A percentile compares a stretch with the other conserved stretches of the same genome.
phyloP scores from a whole-genome alignment of 495 filamentous ascomycete species.

The Aspergillus cristatus region DNA sequence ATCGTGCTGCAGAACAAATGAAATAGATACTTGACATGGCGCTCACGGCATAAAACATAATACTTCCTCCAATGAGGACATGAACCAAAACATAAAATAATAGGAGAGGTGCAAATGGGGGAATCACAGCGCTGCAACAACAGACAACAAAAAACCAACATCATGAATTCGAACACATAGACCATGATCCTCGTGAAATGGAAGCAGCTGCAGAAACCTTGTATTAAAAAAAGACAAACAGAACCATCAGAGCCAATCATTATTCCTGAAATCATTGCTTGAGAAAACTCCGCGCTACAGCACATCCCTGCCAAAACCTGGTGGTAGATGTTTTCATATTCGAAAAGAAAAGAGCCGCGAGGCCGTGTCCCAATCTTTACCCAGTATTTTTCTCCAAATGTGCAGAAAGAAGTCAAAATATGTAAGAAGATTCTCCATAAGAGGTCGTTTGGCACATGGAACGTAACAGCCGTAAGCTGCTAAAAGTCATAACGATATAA shows the following conservation, averaged over 20 bases:
- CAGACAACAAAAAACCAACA: slow-evolving; percentile 1
- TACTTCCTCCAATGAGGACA: background rate
- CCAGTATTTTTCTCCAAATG: slow-evolving; percentile 13
- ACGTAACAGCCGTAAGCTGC: too few relatives aligned
- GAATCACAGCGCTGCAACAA: slow-evolving; percentile 7
- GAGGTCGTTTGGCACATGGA: too few relatives aligned
- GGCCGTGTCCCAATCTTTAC: slow-evolving; percentile 33
- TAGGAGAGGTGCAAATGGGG: slow-evolving; percentile 2
- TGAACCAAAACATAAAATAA: slow-evolving; percentile 1
- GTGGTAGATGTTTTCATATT: slow-evolving; percentile 1
- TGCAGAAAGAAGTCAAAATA: slow-evolving; percentile 1
- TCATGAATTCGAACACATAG: slow-evolving; percentile 4
- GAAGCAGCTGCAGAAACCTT: background rate
- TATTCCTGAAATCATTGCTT: slow-evolving; percentile 1
- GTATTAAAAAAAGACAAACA: slow-evolving; percentile 1
- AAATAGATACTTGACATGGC: background rate
- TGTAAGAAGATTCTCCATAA: too few relatives aligned
- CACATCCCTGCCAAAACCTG: slow-evolving; percentile 9
- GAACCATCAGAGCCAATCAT: background rate
- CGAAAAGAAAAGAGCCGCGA: slow-evolving; percentile 23
- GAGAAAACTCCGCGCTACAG: slow-evolving; percentile 15
- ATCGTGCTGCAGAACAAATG: too few relatives aligned
- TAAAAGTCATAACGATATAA: too few relatives aligned
- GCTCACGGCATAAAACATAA: background rate
- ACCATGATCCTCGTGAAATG: slow-evolving; percentile 4